Evolutionary conservation across 345 rosid species (phyloP).

Genomic region (Odontarrhena argentea): DNA sequence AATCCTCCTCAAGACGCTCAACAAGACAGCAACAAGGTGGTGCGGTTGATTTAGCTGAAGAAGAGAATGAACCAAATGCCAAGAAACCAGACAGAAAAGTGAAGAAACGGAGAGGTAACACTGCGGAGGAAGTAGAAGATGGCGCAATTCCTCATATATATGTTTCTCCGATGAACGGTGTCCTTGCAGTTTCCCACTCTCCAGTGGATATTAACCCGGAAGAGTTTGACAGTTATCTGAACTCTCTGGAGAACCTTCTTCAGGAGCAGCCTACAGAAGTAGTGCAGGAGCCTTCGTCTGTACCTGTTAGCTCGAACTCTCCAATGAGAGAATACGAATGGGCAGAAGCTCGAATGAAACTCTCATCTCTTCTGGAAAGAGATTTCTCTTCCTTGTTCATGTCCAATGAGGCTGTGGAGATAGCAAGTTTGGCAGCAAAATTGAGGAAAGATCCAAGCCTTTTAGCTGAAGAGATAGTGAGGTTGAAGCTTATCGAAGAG

Average conservation of each 20-base stretch:
- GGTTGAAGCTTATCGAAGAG: slow-evolving; percentile 64
- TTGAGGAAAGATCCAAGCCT: slow-evolving; percentile 56
- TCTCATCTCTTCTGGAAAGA: slow-evolving; percentile 59
- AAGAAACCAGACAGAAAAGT: slow-evolving; percentile 16
- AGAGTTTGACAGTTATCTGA: slow-evolving; percentile 68
- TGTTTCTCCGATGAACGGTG: slow-evolving; percentile 42
- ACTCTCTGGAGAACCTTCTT: slow-evolving; percentile 61
- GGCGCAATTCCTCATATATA: slow-evolving; percentile 40
- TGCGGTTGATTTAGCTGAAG: slow-evolving; percentile 29
- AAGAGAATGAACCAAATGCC: slow-evolving; percentile 18
- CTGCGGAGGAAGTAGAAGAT: slow-evolving; percentile 30
- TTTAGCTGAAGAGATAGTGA: slow-evolving; percentile 64
- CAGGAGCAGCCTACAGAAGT: slow-evolving; percentile 46
- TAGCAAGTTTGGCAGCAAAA: slow-evolving; percentile 52
- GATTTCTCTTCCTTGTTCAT: slow-evolving; percentile 59
- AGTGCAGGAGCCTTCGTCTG: slow-evolving; percentile 16
- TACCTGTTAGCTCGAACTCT: slow-evolving; percentile 26
- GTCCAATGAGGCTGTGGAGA: slow-evolving; percentile 48
- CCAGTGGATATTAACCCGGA: slow-evolving; percentile 46
- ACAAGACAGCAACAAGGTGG: slow-evolving; percentile 33
- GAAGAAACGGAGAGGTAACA: slow-evolving; percentile 32
- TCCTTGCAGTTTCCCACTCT: slow-evolving; percentile 35
- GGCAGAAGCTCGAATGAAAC: slow-evolving; percentile 55
- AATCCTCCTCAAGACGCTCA: slow-evolving; percentile 33
- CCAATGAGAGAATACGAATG: slow-evolving; percentile 46